Conservation (phyloP, 371 early-diverging fungal genomes). For the Saksenaea oblongispora region DNA sequence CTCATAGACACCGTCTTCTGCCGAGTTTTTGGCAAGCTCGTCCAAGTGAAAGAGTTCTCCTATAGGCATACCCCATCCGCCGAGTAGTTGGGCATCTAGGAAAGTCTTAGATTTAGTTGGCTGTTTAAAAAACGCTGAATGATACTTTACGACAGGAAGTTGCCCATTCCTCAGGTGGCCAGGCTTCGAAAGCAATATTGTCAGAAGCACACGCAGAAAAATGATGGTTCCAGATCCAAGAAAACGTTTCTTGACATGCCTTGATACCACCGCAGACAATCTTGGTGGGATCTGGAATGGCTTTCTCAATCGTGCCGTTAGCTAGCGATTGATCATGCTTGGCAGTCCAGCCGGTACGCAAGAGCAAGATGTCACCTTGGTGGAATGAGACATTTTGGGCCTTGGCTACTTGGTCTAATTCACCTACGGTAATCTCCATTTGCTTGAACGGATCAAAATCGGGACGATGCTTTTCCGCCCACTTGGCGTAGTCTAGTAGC, state of each 20-base stretch:
- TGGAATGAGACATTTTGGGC: conserved; percentile 12
- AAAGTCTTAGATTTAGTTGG: too few species aligned
- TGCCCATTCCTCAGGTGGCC: conserved; percentile 18
- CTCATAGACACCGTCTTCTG: conserved; percentile 10
- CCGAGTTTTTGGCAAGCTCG: conserved; percentile 9
- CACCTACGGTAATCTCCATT: conserved; percentile 11
- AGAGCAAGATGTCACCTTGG: conserved; percentile 15
- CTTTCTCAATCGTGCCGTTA: neutral
- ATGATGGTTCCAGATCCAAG: conserved; percentile 19
- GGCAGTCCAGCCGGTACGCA: conserved; percentile 18
- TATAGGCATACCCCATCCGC: conserved; percentile 19
- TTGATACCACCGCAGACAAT: conserved; percentile 31
- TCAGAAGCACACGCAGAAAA: conserved; percentile 17
- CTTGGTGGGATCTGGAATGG: neutral
- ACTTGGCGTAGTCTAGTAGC: conserved; percentile 13
- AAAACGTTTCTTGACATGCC: conserved; percentile 16
- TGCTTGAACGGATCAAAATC: conserved; percentile 16
- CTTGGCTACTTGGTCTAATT: conserved; percentile 10
- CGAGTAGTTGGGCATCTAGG: conserved; percentile 15
- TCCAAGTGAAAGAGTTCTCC: conserved; percentile 20
- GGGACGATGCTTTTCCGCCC: conserved; percentile 8
- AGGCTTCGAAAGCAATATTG: conserved; percentile 10
- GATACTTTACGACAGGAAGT: conserved; percentile 24
- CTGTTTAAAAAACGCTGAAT: neutral
- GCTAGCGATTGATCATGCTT: conserved; percentile 9